Evolutionary conservation across 805 yeast species (phyloP), one percentile per base, ranked within the genome.

Genomic region (Debaryomyces castellii): DNA sequence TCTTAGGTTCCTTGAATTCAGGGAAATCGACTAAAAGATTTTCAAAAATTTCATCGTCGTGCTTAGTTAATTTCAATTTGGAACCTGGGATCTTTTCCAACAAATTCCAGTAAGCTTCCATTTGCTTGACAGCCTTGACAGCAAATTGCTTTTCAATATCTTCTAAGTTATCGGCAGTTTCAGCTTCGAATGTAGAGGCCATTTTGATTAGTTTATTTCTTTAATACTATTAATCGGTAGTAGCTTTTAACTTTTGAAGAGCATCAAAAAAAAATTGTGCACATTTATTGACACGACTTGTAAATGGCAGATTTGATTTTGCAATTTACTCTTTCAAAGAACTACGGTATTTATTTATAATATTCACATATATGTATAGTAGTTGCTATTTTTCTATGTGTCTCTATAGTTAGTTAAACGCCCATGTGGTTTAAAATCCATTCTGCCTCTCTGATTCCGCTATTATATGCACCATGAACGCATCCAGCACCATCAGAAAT

Each of bases 61-160:
- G 77, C 59, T 80, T 76, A 41, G 94, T 86, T 49, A 87, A 73
- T 62, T 82, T 86, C 51, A 92, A 75, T 54, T 78, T 80, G 36
- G 94, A 79, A n/a, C 96, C 97, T 50, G 85, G 83, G 46, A 90
- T 71, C 54, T 81, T 81, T 47, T 78, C 78, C 45, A 94, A 69
- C 47, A 94, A 67, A 40, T 77, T 76, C 96, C 97, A 94, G 78
- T 92, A 94, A 1, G 96, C 85, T 62, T 89, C 96, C 47, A 96
- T 94, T 66, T 94, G 98, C 67, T 81, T 83, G 14, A 94, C 99
- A 4, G 98, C 99, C 69, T 87, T 89, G 48, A 94, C 99, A 35
- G 99, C 98, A 62, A 94, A 94, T 73, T 94, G 98, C 77, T 83
- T 89, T 69, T 94, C 99, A 60, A 94, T 89, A 44, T 62, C 63